These are phyloP conservation scores for Penicillium sumatraense DNA, from an alignment of 2,329 filamentous ascomycete species.

Conservation along the genomic window DNA sequence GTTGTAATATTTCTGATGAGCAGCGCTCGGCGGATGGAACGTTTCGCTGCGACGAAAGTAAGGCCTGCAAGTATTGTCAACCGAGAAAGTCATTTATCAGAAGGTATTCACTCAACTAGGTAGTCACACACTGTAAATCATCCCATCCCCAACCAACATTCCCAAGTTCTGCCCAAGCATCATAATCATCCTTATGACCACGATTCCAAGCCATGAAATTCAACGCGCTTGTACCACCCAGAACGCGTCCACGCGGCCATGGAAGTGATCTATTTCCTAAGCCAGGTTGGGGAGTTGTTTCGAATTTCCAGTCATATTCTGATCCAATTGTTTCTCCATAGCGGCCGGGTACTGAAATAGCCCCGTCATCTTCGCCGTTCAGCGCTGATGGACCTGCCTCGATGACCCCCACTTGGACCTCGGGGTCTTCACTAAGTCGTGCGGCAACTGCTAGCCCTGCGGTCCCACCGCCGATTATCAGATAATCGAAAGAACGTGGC, in stretches of 20 bases:
- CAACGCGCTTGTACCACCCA: constrained; percentile 38
- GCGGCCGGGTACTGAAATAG: constrained; percentile 29
- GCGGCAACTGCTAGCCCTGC: background rate
- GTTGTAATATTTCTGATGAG: constrained; percentile 31
- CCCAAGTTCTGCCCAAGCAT: constrained; percentile 38
- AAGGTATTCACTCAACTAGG: background rate
- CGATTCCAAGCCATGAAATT: constrained; percentile 37
- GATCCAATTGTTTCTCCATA: constrained; percentile 17
- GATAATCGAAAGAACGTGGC: background rate
- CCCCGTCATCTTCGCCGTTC: constrained; percentile 24
- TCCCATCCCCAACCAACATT: constrained; percentile 35
- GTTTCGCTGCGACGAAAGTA: constrained; percentile 58
- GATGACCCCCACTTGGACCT: constrained; percentile 50
- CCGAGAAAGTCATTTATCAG: background rate
- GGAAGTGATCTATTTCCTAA: constrained; percentile 14
- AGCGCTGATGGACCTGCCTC: constrained; percentile 47
- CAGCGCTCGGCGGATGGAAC: constrained; percentile 36
- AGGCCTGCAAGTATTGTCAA: constrained; percentile 45
- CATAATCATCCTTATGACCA: constrained; percentile 32
- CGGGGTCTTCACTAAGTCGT: constrained; percentile 42
- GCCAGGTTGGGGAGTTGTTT: constrained; percentile 33
- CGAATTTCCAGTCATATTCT: constrained; percentile 40
- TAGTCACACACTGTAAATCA: constrained; percentile 23
- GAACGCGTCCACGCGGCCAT: constrained; percentile 31
- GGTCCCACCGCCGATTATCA: background rate